These are phyloP conservation scores for Mycena albidolilacea DNA, from an alignment of 768 basidiomycete species.

Conservation along the genomic window DNA sequence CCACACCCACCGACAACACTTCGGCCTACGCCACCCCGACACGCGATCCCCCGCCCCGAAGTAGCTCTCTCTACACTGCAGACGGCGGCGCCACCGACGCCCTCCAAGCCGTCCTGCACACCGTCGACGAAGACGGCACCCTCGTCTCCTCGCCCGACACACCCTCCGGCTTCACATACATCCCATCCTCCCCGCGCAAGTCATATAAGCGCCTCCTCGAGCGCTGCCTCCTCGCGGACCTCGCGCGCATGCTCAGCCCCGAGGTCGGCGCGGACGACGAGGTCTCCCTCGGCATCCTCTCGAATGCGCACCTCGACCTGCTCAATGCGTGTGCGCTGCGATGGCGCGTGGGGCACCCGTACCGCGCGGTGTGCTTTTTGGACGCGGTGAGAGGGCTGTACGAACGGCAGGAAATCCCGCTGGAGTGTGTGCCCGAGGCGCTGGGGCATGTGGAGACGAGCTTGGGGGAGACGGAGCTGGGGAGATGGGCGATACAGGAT, in stretches of 20 bases:
- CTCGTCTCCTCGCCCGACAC: constrained; percentile 37
- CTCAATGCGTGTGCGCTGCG: constrained; percentile 90
- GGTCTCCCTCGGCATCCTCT: constrained; percentile 93
- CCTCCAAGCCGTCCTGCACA: background rate
- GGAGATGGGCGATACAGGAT: constrained; percentile 86
- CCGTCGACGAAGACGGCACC: background rate
- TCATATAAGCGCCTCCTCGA: constrained; percentile 75
- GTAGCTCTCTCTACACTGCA: constrained; percentile 63
- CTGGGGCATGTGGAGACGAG: constrained; percentile 80
- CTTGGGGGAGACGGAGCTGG: constrained; percentile 76
- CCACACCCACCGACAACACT: constrained; percentile 70
- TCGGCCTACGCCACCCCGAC: constrained; percentile 57
- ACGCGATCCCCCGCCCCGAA: constrained; percentile 51
- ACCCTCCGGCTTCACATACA: constrained; percentile 82
- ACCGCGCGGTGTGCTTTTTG: constrained; percentile 85
- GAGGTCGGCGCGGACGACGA: constrained; percentile 95
- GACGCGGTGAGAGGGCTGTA: constrained; percentile 90
- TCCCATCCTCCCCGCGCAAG: constrained; percentile 84
- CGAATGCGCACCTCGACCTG: constrained; percentile 82
- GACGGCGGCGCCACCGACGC: background rate
- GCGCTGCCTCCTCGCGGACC: constrained; percentile 84
- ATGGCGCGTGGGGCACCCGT: constrained; percentile 90
- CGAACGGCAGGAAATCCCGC: constrained; percentile 90
- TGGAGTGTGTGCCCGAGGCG: constrained; percentile 96
- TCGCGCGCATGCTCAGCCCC: constrained; percentile 91